These are phyloP conservation scores for Inosperma sp. DNA, from an alignment of 768 basidiomycete genomes.

Conservation along the genomic window DNA sequence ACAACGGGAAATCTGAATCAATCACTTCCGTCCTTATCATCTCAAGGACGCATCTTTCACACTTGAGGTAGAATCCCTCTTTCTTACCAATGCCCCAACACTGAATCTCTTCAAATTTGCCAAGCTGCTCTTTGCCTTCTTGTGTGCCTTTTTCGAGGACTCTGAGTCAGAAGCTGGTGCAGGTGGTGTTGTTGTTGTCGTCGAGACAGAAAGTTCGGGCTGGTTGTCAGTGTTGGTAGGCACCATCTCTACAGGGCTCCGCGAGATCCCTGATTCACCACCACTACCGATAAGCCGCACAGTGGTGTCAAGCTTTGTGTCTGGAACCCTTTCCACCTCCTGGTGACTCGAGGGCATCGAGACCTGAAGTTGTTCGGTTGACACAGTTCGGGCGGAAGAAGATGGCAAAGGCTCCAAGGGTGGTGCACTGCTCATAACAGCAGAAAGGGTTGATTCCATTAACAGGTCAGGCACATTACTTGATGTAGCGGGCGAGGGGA, in stretches of 20 bases:
- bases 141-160: conserved; percentile 37
- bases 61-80: conserved; percentile 48
- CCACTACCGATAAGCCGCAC: conserved; percentile 3
- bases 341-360: not conserved
- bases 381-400: not conserved
- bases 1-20: conserved; percentile 2
- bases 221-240: not conserved
- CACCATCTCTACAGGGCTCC: not conserved
- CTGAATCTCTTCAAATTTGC: conserved; percentile 54
- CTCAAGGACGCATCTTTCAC: conserved; percentile 35
- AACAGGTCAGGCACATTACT: conserved; percentile 46
- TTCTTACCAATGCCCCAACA: conserved; percentile 36
- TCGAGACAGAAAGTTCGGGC: not conserved
- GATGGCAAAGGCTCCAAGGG: not conserved
- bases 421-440: not conserved
- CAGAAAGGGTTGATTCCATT: conserved; percentile 35
- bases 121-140: conserved; percentile 56
- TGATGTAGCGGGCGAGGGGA: conserved; percentile 19
- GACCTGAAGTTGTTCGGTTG: not conserved
- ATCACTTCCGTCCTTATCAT: conserved; percentile 10
- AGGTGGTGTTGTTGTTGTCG: not conserved
- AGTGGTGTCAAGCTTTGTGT: not conserved
- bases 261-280: not conserved
- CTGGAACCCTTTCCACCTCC: not conserved
- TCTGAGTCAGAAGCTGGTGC: not conserved